Evolutionary conservation across 495 filamentous ascomycete species (phyloP).

Genomic region (Thozetella sp.): DNA sequence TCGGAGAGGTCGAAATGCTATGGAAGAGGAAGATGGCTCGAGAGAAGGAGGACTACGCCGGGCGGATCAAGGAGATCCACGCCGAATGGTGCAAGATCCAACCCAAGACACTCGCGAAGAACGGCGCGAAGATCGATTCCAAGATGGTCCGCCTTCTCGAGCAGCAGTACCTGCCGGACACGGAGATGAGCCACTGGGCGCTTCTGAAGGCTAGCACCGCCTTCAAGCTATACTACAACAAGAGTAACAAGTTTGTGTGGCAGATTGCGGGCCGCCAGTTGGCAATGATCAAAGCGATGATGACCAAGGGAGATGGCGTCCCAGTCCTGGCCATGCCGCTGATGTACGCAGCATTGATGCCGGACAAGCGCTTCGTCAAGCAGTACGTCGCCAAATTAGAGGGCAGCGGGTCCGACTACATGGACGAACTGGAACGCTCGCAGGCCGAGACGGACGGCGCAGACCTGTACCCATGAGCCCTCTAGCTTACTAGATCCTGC

Average conservation of each 20-base stretch:
- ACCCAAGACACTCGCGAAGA: conserved; percentile 21
- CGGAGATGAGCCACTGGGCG: conserved; percentile 49
- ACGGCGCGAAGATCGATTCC: conserved; percentile 23
- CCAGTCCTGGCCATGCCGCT: conserved; percentile 29
- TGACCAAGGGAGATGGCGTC: conserved; percentile 10
- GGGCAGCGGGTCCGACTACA: conserved; percentile 22
- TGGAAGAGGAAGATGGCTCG: conserved; percentile 28
- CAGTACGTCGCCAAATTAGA: conserved; percentile 23
- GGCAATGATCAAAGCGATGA: conserved; percentile 61
- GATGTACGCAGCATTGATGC: conserved; percentile 47
- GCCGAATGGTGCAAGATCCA: conserved; percentile 45
- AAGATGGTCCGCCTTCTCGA: conserved; percentile 33
- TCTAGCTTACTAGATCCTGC: too few relatives aligned
- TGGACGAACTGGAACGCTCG: neutral
- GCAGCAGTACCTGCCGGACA: conserved; percentile 44
- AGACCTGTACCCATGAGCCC: too few relatives aligned
- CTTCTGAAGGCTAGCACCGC: conserved; percentile 64
- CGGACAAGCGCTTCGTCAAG: conserved; percentile 36
- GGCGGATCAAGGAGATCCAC: conserved; percentile 41
- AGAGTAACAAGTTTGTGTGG: conserved; percentile 52
- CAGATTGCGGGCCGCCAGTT: conserved; percentile 66
- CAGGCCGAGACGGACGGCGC: conserved; percentile 10
- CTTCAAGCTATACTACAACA: conserved; percentile 47
- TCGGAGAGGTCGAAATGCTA: conserved; percentile 24
- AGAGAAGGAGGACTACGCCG: conserved; percentile 28